Evolutionary conservation across 768 basidiomycete species (phyloP), one percentile per base, ranked within the genome.

Genomic region (Calocybe gangraenosa): DNA sequence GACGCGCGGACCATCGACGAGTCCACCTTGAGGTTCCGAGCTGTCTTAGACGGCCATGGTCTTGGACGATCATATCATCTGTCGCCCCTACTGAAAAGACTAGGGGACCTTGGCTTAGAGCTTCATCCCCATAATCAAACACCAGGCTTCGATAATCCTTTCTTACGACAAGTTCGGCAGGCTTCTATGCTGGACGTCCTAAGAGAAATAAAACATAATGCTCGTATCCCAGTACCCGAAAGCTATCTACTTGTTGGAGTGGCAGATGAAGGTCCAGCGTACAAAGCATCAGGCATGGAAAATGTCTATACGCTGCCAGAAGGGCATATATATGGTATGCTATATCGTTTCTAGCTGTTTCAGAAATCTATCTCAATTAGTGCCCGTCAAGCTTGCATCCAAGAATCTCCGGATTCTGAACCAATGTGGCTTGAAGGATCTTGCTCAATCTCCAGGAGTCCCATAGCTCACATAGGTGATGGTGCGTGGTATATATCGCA

Each of bases 221-320:
- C 90, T 0, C 72, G 87, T 7, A 86, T 93, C 20, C 78, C 73
- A 3, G 74, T 93, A 8, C 82, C 82, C 0, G 65, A 79, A 0
- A 82, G 81, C 48, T 79, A 79, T 47, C 69, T 81, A 20, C 71
- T 93, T 1, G 85, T 91, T 9, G 91, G 92, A 1, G 76, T 92
- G 7, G 84, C 87, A 2, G 91, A 93, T 54, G 87, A 92, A 62
- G 87, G 87, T 0, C 79, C 82, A 0, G 78, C 81, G 0, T 87
- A 87, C 50, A 58, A 57, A 34, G 50, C 59, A 7, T 65, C 60
- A n/a, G 81, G 81, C 1, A 56, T 64, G 42, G 56, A 73, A 30
- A 72, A 84, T 49, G 74, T 85, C 1, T 83, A 70, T 56, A 66
- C 58, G 25, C 63, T 91, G 11, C 60, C 63, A 4, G 71, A 73